Evolutionary conservation across 148 eudicot genomes (phyloP), one percentile per base, ranked within the genome.

Genomic region (Bassia scoparia): DNA sequence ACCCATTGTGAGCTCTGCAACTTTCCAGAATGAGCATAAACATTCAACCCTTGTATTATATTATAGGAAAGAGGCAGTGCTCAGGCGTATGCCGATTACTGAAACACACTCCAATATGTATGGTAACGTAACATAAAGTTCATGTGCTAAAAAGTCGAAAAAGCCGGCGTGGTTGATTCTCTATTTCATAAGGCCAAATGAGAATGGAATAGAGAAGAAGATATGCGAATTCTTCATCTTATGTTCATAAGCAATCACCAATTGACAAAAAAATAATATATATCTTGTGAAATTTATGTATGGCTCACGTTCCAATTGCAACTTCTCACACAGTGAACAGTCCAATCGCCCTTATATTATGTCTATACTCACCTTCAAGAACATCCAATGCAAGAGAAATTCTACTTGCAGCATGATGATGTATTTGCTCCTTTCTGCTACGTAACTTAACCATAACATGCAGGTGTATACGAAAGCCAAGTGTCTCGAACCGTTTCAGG

Each of bases 1-100:
- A 92, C 95, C 97, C n/a, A n/a, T n/a, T n/a, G 89, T 92, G 30
- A 46, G 68, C 37, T 55, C 82, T 74, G 75, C 82, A 79, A 43
- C 15, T 60, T 74, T 35, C 55, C 59, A 74, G 30, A 52, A 64
- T 49, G 60, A n/a, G n/a, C n/a, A 73, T 15, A 74, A 74, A 50
- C 53, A 73, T 30, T 31, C 35, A 16, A 30, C 43, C 66, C 64
- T 7, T 16, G 13, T n/a, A n/a, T n/a, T 18, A 61, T 37, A 2
- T 1, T 58, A 18, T 37, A 37, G 29, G 49, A 35, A 20, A 0
- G 4, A 64, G n/a, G n/a, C n/a, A n/a, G n/a, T n/a, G n/a, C n/a
- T n/a, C n/a, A n/a, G n/a, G n/a, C n/a, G n/a, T n/a, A n/a, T n/a
- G 41, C n/a, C 41, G 31, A 0, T 31, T 60, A 35, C n/a, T 1